Percentiles rank a stretch among this genome's conserved stretches.
Conservation (phyloP, 257 asterid species). For the Solanum piurae region DNA sequence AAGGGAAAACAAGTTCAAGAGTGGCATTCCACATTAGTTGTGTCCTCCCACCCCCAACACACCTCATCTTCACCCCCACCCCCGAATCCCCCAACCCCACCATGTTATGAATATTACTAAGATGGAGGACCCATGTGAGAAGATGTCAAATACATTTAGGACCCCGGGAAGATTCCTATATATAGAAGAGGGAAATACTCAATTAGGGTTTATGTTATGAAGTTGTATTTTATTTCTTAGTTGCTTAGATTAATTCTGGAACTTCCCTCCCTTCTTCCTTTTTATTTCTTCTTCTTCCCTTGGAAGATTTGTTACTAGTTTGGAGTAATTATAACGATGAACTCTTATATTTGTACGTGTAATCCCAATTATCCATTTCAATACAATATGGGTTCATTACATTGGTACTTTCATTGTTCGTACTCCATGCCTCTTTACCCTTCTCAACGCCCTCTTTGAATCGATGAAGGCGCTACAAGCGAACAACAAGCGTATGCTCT, state of each 20-base stretch:
- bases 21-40: no score
- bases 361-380: neutral
- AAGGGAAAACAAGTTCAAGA: neutral
- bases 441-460: no score
- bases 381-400: neutral
- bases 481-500: no score
- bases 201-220: neutral
- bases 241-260: neutral
- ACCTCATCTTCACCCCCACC: no score
- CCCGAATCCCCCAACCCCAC: no score
- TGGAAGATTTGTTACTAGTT: neutral
- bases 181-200: neutral
- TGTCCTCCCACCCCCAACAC: no score
- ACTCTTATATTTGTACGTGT: neutral
- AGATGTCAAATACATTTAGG: neutral
- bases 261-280: neutral
- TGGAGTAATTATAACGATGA: neutral
- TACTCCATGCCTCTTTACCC: neutral
- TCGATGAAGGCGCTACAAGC: no score
- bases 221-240: neutral
- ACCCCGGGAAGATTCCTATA: neutral
- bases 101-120: neutral
- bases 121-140: neutral
- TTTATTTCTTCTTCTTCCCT: neutral
- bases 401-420: neutral